Evolutionary conservation across 208 protist species (phyloP).

Genomic region (Histomonas meleagridis): DNA sequence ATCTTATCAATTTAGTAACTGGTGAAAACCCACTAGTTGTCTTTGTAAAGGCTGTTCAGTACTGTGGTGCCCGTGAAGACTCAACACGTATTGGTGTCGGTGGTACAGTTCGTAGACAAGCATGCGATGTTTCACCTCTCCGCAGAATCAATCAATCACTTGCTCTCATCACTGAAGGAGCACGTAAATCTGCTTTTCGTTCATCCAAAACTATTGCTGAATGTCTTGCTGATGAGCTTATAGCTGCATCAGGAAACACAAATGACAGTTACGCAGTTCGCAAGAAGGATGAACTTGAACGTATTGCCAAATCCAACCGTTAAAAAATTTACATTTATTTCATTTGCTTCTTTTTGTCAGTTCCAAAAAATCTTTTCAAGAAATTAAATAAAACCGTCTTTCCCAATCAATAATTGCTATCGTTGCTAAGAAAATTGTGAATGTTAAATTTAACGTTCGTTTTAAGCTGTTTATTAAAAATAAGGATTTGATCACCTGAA

Average conservation of each 20-base stretch:
- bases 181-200: constrained; percentile 90
- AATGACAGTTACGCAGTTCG: constrained; percentile 97
- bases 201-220: constrained; percentile 98
- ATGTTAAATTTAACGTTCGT: too few relatives aligned
- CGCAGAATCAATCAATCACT: constrained; percentile 82
- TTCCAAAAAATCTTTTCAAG: too few relatives aligned
- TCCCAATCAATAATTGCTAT: too few relatives aligned
- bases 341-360: too few relatives aligned
- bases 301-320: constrained; percentile 97
- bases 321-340: constrained; percentile 75
- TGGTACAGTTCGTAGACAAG: constrained; percentile 96
- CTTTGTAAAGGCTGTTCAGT: constrained; percentile 89
- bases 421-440: too few relatives aligned
- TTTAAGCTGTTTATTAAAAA: too few relatives aligned
- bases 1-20: constrained; percentile 95
- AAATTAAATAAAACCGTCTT: too few relatives aligned
- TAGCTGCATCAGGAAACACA: constrained; percentile 71
- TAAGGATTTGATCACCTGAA: too few relatives aligned
- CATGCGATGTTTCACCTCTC: constrained; percentile 99
- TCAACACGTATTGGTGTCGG: constrained; percentile 96
- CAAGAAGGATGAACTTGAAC: constrained; percentile 99
- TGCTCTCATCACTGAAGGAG: constrained; percentile 73
- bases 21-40: constrained; percentile 85
- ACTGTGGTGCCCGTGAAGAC: constrained; percentile 96
- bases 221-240: constrained; percentile 99